Evolutionary conservation across 495 filamentous ascomycete genomes (phyloP).

Genomic region (Penicillium atrosanguineum): DNA sequence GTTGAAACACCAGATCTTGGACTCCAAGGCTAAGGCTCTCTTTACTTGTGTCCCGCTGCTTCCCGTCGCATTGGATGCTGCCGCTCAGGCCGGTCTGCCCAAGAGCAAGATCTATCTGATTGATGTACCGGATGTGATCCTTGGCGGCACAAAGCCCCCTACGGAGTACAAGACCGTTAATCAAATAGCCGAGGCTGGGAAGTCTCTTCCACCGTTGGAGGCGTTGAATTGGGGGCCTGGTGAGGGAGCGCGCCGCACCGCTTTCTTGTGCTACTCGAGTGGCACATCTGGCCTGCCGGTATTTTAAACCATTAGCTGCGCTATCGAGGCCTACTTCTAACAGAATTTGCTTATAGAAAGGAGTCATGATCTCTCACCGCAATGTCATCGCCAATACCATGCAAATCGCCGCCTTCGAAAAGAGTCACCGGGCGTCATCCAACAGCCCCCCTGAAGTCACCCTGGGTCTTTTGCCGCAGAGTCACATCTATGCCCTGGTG

Average conservation of each 20-base stretch:
- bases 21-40: constrained; percentile 70
- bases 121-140: constrained; percentile 56
- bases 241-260: constrained; percentile 70
- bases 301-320: constrained; percentile 16
- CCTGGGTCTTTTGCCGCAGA: constrained; percentile 77
- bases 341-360: constrained; percentile 59
- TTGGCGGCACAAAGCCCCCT: constrained; percentile 44
- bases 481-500: constrained; percentile 83
- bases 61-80: constrained; percentile 65
- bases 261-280: constrained; percentile 87
- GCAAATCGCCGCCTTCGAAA: constrained; percentile 59
- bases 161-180: constrained; percentile 66
- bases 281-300: constrained; percentile 86
- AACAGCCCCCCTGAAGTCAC: constrained; percentile 52
- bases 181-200: constrained; percentile 65
- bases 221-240: constrained; percentile 67
- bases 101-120: constrained; percentile 72
- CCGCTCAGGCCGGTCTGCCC: constrained; percentile 64
- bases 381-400: constrained; percentile 86
- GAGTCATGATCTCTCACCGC: constrained; percentile 85
- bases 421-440: constrained; percentile 38
- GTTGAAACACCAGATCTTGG: constrained; percentile 73
- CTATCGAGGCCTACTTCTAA: neutral
- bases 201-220: constrained; percentile 59
- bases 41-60: constrained; percentile 81